phyloP scores from a whole-genome alignment of 1,284 basidiomycete species.

The Takashimella koratensis region DNA sequence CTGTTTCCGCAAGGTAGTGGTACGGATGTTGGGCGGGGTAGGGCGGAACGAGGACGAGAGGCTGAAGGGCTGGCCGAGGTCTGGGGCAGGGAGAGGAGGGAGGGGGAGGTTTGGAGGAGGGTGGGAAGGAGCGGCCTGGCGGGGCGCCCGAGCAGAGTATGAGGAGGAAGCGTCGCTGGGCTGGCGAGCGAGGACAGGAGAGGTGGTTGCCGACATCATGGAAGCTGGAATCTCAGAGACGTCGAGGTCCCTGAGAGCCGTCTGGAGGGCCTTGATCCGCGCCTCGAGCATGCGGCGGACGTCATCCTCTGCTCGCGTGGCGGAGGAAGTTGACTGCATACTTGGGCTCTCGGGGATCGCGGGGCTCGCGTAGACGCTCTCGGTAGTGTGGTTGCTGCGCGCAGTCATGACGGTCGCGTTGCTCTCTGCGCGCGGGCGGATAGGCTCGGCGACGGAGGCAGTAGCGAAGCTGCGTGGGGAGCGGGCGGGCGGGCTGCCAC shows the following conservation, averaged over 20 bases:
- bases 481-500: background rate
- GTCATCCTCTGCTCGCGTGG: slow-evolving; percentile 5
- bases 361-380: background rate
- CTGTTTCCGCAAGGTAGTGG: background rate
- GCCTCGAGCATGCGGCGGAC: slow-evolving; percentile 20
- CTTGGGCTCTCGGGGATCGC: background rate
- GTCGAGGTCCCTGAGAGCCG: slow-evolving; percentile 3
- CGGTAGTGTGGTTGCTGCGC: background rate
- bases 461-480: too few relatives aligned
- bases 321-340: background rate
- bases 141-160: background rate
- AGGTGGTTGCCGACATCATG: background rate
- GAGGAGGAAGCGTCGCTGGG: background rate
- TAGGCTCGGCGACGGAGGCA: background rate
- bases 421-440: background rate
- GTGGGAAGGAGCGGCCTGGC: background rate
- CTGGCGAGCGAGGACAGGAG: background rate
- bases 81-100: background rate
- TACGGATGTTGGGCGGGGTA: background rate
- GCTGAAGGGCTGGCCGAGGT: background rate
- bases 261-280: slow-evolving; percentile 13
- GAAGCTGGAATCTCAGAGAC: background rate
- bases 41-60: background rate
- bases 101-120: background rate
- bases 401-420: background rate